Evolutionary conservation across 2,329 filamentous ascomycete genomes (phyloP), one percentile per base, ranked within the genome.

Genomic region (Venturia effusa): DNA sequence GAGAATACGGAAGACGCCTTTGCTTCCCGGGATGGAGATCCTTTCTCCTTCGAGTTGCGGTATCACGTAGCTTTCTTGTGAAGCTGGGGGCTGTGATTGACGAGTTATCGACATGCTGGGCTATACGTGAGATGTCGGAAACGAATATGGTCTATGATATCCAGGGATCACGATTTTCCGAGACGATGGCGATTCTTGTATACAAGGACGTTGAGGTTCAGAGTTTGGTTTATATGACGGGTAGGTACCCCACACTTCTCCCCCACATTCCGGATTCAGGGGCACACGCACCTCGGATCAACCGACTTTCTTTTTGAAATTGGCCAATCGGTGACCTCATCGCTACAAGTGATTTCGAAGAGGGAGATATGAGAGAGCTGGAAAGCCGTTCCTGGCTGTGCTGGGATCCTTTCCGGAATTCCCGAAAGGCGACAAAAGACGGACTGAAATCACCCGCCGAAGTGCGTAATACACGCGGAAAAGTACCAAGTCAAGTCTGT

Each of bases 1-100:
- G 3, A 81, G 70, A 61, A 82, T 79, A 51, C 79, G 76, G 66
- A 80, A 80, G n/a, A 74, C 73, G 19, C 78, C 78, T 67, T 81
- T 81, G 69, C 78, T 80, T 0, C 78, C 78, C 2, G 80, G 79
- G 60, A 81, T 79, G 0, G 77, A 77, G 64, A 81, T 70, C 34
- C 76, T 73, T 67, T 81, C 79, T 27, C 79, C 79, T 65, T 80
- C 78, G 15, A 81, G 72, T 66, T 80, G 79, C 59, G 76, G 73
- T 62, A 81, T 77, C 40, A 79, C 76, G 67, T 81, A 81, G 62
- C 71, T 76, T 27, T 74, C 74, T 55, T 76, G 68, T 37, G 71
- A 69, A 0, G 72, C 66, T 1, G 78, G 78, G 2, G 79, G 79
- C 2, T n/a, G 4, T 22, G 37, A 34, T 27, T 34, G 51, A 6